A percentile compares a stretch with the other conserved stretches of the same genome.
Evolutionary conservation across 352 stramenopile species (phyloP).

Genomic region (Paralagenidium karlingii): DNA sequence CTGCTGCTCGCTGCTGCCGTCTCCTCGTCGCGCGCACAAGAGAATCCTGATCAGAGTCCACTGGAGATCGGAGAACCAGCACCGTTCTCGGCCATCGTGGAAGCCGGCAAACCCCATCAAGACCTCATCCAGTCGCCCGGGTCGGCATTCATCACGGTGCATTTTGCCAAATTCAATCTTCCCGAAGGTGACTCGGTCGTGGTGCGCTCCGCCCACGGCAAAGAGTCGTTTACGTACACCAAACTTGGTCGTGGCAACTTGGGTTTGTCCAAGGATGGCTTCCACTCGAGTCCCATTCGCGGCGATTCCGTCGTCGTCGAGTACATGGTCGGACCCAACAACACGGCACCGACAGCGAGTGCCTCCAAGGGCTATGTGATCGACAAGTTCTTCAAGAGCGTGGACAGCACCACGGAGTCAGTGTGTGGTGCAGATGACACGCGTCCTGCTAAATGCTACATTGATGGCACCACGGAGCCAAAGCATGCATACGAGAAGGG

Average conservation of each 20-base stretch:
- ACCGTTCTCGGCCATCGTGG: too few relatives aligned
- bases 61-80: too few relatives aligned
- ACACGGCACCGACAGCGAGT: background rate
- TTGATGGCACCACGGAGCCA: conserved; percentile 51
- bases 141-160: conserved; percentile 23
- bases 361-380: conserved; percentile 17
- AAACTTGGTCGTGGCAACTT: conserved; percentile 13
- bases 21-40: too few relatives aligned
- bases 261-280: conserved; percentile 10
- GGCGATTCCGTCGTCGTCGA: conserved; percentile 11
- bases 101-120: conserved; percentile 4
- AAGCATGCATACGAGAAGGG: conserved; percentile 22
- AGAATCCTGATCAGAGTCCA: too few relatives aligned
- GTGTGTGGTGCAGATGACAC: conserved; percentile 27
- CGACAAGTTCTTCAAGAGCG: conserved; percentile 16
- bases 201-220: conserved; percentile 9
- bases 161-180: conserved; percentile 24
- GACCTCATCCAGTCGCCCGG: conserved; percentile 7
- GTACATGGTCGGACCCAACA: conserved; percentile 9
- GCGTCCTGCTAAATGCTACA: conserved; percentile 36
- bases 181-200: conserved; percentile 14
- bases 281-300: conserved; percentile 15
- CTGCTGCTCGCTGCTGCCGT: too few relatives aligned
- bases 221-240: conserved; percentile 11
- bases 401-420: conserved; percentile 3